A percentile compares a stretch with the other conserved stretches of the same genome.
Conservation (phyloP, 352 stramenopile genomes). For the Phytopythium mirpurense region DNA sequence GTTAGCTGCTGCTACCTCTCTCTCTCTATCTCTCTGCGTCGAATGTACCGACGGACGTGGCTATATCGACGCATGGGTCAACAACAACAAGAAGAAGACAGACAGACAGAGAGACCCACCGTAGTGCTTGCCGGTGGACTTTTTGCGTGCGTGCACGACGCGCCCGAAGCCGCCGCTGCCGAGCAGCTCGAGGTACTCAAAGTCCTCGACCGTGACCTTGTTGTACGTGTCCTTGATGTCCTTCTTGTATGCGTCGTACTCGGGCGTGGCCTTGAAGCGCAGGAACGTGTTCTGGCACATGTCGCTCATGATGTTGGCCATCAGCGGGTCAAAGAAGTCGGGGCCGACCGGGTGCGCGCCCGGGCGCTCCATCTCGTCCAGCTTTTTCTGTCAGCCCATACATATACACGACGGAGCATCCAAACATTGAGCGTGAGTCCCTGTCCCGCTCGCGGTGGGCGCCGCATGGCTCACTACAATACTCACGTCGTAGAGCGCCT, state of each 20-base stretch:
- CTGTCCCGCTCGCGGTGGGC: too few relatives aligned
- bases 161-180: conserved; percentile 89
- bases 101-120: too few relatives aligned
- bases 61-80: too few relatives aligned
- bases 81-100: too few relatives aligned
- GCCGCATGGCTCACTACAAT: too few relatives aligned
- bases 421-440: too few relatives aligned
- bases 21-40: too few relatives aligned
- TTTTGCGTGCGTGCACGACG: conserved; percentile 87
- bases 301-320: conserved; percentile 62
- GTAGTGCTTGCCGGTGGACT: conserved; percentile 88
- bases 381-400: conserved; percentile 42
- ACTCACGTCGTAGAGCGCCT: conserved; percentile 63
- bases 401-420: background rate
- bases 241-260: conserved; percentile 70
- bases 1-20: too few relatives aligned
- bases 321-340: conserved; percentile 68
- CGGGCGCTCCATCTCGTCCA: conserved; percentile 32
- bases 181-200: conserved; percentile 81
- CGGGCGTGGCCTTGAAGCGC: conserved; percentile 63
- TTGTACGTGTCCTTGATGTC: conserved; percentile 86
- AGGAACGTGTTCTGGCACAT: conserved; percentile 82
- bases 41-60: too few relatives aligned
- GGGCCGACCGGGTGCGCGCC: background rate
- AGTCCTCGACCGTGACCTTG: conserved; percentile 79